phyloP scores from a whole-genome alignment of 1,284 basidiomycete species.

The Tilletia indica region DNA sequence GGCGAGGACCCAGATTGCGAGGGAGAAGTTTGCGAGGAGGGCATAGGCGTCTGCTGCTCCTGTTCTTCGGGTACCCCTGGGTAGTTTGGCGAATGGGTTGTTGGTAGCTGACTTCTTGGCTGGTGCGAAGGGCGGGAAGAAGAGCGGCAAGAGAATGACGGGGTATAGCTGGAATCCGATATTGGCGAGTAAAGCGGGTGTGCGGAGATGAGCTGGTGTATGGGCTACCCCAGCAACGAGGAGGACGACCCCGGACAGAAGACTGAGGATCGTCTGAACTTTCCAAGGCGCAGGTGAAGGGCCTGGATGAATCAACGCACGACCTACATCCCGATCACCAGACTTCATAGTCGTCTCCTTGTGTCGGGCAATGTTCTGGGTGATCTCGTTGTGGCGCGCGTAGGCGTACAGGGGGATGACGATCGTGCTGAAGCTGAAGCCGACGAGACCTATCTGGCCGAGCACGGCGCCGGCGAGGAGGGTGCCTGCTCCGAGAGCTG shows the following conservation, averaged over 20 bases:
- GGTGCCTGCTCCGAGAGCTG: background rate
- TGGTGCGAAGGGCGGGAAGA: background rate
- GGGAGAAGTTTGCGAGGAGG: background rate
- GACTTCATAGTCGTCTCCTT: conserved; percentile 8
- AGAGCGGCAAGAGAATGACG: conserved; percentile 4
- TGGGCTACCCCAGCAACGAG: background rate
- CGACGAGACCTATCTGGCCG: conserved; percentile 1
- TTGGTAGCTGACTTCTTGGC: background rate
- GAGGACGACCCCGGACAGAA: background rate
- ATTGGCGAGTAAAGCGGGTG: conserved; percentile 10
- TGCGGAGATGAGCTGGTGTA: background rate
- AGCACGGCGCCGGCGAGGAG: background rate
- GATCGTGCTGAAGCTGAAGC: conserved; percentile 16
- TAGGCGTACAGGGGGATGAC: conserved; percentile 6
- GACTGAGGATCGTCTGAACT: background rate
- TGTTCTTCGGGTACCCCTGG: conserved; percentile 3
- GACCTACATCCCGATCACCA: background rate
- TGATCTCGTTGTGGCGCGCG: background rate
- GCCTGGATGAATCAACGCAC: conserved; percentile 1
- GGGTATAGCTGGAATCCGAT: conserved; percentile 5
- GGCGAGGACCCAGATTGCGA: conserved; percentile 2
- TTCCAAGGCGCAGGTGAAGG: background rate
- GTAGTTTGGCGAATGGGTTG: conserved; percentile 10
- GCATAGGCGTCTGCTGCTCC: conserved; percentile 13
- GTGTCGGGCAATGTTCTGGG: background rate